Base-by-base conservation (phyloP, 1,284 basidiomycete genomes). In the Tilletiopsis washingtonensis region DNA sequence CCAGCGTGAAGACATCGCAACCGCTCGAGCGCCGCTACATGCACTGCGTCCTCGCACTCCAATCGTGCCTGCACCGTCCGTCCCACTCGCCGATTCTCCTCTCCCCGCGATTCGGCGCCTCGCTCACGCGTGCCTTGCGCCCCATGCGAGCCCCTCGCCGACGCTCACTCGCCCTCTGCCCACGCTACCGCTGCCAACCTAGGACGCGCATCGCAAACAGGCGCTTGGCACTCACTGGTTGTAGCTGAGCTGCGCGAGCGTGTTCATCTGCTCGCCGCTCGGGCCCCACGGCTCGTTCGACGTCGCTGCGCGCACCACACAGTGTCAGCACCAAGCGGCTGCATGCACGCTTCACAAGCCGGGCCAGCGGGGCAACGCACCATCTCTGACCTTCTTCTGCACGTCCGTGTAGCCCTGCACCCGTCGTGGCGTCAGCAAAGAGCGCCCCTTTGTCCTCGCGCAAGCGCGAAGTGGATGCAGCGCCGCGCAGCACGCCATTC, bases 281-380 rank as follows among this genome's bases (percentile, higher is more conserved):
- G 94, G 93, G 0, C 94, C 93, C 93, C 93, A 97, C 5, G 94
- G 88, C 74, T 99, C 93, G 76, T 99, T 98, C n/a, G 88, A 91
- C n/a, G 94, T 99, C 23, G 93, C 90, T 79, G 96, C 91, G 54
- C 93, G 83, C n/a, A n/a, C 29, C 29, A 34, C 9, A 34, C 9
- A n/a, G n/a, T n/a, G 9, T n/a, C 29, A 34, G n/a, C 9, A 9
- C 9, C n/a, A 9, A 34, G 29, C 29, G 9, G 29, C 9, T 9
- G 29, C 29, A 34, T 34, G 29, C 9, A 34, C 9, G 29, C 9
- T 9, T 9, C 9, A 9, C 9, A 34, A 9, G 29, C 29, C 9
- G 29, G 9, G 29, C 9, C n/a, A 34, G 29, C 9, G 9, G n/a
- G 9, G 29, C 9, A 34, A n/a, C 29, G 9, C 29, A 34, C 29